phyloP scores from a whole-genome alignment of 2,329 filamentous ascomycete species.

The Bipolaris sorokiniana region DNA sequence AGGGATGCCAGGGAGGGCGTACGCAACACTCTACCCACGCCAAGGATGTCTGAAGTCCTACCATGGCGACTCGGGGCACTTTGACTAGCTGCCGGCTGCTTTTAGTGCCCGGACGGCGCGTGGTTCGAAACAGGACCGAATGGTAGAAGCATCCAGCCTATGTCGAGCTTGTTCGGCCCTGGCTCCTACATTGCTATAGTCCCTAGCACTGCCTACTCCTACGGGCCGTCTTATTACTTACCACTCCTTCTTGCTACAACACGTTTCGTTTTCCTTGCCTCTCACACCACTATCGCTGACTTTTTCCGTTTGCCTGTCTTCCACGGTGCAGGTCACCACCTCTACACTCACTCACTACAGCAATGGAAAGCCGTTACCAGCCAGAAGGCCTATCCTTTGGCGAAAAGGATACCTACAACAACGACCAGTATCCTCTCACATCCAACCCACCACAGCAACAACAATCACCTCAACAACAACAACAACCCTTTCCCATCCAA shows the following conservation, averaged over 20 bases:
- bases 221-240: conserved; percentile 35
- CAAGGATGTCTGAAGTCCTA: conserved; percentile 37
- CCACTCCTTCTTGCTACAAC: conserved; percentile 20
- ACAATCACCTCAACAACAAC: conserved; percentile 4
- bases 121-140: conserved; percentile 39
- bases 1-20: conserved; percentile 39
- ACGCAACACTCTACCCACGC: conserved; percentile 42
- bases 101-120: conserved; percentile 29
- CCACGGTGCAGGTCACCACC: conserved; percentile 40
- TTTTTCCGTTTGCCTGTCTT: conserved; percentile 23
- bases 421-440: conserved; percentile 24
- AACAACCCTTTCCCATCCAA: background rate
- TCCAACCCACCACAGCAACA: conserved; percentile 19
- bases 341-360: conserved; percentile 24
- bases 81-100: conserved; percentile 33
- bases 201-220: conserved; percentile 23
- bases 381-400: conserved; percentile 36
- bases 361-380: conserved; percentile 43
- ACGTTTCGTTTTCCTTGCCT: conserved; percentile 21
- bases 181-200: conserved; percentile 34
- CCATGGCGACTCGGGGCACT: conserved; percentile 22
- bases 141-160: conserved; percentile 21
- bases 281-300: conserved; percentile 23
- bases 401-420: conserved; percentile 30
- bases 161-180: conserved; percentile 26